Percentiles rank a stretch among this genome's conserved stretches.
phyloP scores from a whole-genome alignment of 2,329 filamentous ascomycete species.

The Fusarium goolgardi region DNA sequence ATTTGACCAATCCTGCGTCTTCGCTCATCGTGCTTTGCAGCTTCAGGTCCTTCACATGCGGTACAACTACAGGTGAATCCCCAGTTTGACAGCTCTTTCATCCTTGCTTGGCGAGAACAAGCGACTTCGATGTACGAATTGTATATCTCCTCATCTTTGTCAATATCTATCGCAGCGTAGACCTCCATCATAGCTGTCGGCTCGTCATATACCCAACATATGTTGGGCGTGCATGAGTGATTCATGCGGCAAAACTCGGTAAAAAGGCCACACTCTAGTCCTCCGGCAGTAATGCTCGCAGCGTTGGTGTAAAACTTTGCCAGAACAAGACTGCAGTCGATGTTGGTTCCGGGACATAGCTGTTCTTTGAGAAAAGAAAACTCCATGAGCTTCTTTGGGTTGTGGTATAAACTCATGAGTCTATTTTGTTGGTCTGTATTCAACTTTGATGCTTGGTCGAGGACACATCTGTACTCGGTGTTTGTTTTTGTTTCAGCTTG shows the following conservation, averaged over 20 bases:
- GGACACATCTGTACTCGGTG: slow-evolving; percentile 14
- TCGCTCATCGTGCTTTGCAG: slow-evolving; percentile 13
- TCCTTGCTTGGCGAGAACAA: background rate
- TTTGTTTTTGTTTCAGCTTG: slow-evolving; percentile 7
- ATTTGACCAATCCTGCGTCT: slow-evolving; percentile 15
- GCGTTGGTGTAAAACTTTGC: slow-evolving; percentile 31
- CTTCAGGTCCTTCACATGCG: slow-evolving; percentile 3
- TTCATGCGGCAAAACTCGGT: slow-evolving; percentile 26
- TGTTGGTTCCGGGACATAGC: slow-evolving; percentile 1
- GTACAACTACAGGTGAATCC: background rate
- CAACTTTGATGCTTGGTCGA: background rate
- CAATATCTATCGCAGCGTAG: slow-evolving; percentile 9
- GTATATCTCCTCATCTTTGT: slow-evolving; percentile 11
- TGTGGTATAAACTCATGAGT: slow-evolving; percentile 10
- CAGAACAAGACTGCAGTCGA: slow-evolving; percentile 8
- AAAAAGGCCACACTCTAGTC: slow-evolving; percentile 15
- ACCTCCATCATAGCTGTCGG: slow-evolving; percentile 16
- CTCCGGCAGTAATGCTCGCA: slow-evolving; percentile 8
- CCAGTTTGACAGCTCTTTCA: slow-evolving; percentile 17
- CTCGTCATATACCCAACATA: slow-evolving; percentile 21
- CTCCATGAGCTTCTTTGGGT: slow-evolving; percentile 16
- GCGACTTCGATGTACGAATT: slow-evolving; percentile 28
- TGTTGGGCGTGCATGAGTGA: slow-evolving; percentile 25
- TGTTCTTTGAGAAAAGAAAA: slow-evolving; percentile 20
- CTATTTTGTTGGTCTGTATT: background rate